Evolutionary conservation across 1,139 yeast genomes (phyloP).

Genomic region (Suhomyces terraborum): DNA sequence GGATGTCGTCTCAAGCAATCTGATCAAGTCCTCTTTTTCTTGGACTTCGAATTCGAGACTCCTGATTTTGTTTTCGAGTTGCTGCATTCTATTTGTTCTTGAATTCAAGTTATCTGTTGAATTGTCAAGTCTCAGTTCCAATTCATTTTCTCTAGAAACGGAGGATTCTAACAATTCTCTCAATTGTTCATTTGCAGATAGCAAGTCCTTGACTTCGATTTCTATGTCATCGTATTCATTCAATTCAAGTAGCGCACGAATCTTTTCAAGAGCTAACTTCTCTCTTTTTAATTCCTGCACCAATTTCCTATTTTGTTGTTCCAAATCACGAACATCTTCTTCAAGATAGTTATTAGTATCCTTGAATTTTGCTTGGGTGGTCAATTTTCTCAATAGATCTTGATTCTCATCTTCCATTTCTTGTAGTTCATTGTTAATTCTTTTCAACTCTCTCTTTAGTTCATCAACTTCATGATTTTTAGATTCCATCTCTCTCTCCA

Average conservation of each 20-base stretch:
- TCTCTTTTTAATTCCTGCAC: conserved; percentile 1
- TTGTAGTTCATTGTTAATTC: conserved; percentile 4
- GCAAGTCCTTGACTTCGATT: conserved; percentile 17
- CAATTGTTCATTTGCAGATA: conserved; percentile 18
- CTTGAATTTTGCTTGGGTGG: conserved; percentile 1
- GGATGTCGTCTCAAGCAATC: conserved; percentile 8
- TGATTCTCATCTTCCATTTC: conserved; percentile 14
- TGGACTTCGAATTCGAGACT: conserved; percentile 27
- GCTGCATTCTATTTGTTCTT: conserved; percentile 6
- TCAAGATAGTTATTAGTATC: neutral
- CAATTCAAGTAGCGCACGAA: conserved; percentile 14
- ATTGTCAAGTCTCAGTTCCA: conserved; percentile 15
- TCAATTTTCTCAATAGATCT: conserved; percentile 12
- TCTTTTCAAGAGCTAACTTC: conserved; percentile 5
- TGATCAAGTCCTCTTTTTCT: conserved; percentile 36
- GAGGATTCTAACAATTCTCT: conserved; percentile 15
- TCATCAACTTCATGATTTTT: neutral
- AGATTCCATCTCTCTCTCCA: conserved; percentile 5
- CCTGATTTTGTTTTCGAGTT: conserved; percentile 24
- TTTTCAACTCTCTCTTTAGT: conserved; percentile 4
- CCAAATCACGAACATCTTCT: neutral
- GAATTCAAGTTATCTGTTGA: conserved; percentile 22
- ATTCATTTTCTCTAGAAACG: conserved; percentile 14
- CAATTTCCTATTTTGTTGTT: conserved; percentile 7
- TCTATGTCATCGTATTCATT: conserved; percentile 12